These are phyloP conservation scores for Cutaneotrichosporon sp. DNA, from an alignment of 1,284 basidiomycete species.

Conservation along the genomic window DNA sequence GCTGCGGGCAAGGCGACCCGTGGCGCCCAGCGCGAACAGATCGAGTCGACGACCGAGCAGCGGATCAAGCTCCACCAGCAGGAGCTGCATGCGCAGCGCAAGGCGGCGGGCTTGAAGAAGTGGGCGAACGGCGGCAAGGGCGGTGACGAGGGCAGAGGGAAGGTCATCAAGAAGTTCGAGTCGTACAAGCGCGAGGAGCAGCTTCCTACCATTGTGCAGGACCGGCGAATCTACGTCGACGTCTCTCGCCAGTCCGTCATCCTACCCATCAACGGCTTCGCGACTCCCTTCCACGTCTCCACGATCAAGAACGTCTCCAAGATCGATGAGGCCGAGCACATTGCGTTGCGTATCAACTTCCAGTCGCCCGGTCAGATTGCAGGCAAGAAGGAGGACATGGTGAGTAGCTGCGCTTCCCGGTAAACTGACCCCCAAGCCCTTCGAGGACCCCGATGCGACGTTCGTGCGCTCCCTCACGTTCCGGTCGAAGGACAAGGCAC, in stretches of 20 bases:
- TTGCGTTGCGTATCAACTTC: slow-evolving; percentile 95
- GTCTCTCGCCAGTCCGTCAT: slow-evolving; percentile 86
- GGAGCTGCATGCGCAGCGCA: slow-evolving; percentile 76
- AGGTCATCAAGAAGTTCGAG: slow-evolving; percentile 93
- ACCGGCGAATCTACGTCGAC: slow-evolving; percentile 85
- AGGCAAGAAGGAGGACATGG: slow-evolving; percentile 98
- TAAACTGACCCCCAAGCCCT: slow-evolving; percentile 59
- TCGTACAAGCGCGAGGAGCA: slow-evolving; percentile 94
- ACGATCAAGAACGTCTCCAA: slow-evolving; percentile 98
- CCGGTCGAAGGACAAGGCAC: slow-evolving; percentile 83
- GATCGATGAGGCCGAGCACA: slow-evolving; percentile 94
- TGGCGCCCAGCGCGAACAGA: slow-evolving; percentile 71
- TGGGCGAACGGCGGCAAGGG: slow-evolving; percentile 66
- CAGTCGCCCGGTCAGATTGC: slow-evolving; percentile 97
- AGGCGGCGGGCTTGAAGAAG: slow-evolving; percentile 78
- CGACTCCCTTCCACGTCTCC: slow-evolving; percentile 97
- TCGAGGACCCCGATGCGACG: slow-evolving; percentile 95
- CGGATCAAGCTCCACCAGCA: slow-evolving; percentile 84
- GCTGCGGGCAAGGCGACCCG: slow-evolving; percentile 77
- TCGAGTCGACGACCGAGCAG: slow-evolving; percentile 66
- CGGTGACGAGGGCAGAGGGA: slow-evolving; percentile 72
- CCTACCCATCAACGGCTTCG: slow-evolving; percentile 90
- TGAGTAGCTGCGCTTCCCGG: slow-evolving; percentile 56
- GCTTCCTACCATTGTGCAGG: slow-evolving; percentile 76
- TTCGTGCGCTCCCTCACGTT: slow-evolving; percentile 96